A percentile compares a stretch with the other conserved stretches of the same genome.
phyloP scores from a whole-genome alignment of 441 rosid species.

The Theobroma grandiflorum region DNA sequence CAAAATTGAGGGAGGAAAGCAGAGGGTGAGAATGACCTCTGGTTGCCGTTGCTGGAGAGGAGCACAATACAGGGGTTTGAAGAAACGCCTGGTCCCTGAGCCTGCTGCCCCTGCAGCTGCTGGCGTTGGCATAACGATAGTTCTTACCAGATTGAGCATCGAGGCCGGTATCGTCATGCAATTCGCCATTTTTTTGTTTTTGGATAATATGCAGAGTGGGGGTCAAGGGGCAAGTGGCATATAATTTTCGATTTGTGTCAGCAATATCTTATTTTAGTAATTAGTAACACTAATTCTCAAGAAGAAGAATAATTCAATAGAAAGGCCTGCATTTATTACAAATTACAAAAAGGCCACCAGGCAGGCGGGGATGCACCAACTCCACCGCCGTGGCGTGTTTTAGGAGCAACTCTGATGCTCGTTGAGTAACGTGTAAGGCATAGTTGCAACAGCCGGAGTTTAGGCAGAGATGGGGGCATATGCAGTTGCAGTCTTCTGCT shows the following conservation, averaged over 20 bases:
- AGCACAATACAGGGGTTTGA: slow-evolving; percentile 52
- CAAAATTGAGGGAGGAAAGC: no score
- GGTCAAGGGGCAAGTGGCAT: no score
- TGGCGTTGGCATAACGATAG: slow-evolving; percentile 4
- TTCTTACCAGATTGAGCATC: slow-evolving; percentile 20
- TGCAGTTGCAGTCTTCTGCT: not conserved
- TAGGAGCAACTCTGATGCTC: not conserved
- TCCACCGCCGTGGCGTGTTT: not conserved
- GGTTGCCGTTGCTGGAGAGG: slow-evolving; percentile 49
- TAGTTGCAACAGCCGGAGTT: not conserved
- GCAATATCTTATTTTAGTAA: not conserved
- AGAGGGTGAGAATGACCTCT: slow-evolving; percentile 37
- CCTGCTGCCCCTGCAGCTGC: slow-evolving; percentile 20
- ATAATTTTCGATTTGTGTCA: no score
- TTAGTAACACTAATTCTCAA: not conserved
- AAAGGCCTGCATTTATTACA: slow-evolving; percentile 1
- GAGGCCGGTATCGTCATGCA: slow-evolving; percentile 23
- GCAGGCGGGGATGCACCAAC: not conserved
- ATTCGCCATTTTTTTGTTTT: slow-evolving; percentile 27
- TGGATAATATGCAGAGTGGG: no score
- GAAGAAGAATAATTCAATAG: not conserved
- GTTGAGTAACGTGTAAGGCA: not conserved
- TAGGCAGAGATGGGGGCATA: not conserved
- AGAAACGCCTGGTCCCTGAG: slow-evolving; percentile 21
- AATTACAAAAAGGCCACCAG: slow-evolving; percentile 11